Evolutionary conservation across 257 asterid genomes (phyloP), one percentile per base, ranked within the genome.

Genomic region (Paraleonurus japonicus): DNA sequence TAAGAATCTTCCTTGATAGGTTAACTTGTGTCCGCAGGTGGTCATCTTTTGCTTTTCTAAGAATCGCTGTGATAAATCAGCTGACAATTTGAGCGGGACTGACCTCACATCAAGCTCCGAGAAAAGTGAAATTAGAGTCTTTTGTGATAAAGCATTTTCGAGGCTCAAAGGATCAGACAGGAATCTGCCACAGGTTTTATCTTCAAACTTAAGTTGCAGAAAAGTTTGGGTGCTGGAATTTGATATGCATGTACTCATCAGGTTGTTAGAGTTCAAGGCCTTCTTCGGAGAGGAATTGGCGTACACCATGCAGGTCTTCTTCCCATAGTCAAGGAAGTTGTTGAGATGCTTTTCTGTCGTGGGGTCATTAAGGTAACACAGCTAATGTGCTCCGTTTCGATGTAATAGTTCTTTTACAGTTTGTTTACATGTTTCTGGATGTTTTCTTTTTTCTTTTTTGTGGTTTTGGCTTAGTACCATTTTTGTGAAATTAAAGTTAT

Each of bases 301-400:
- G 95, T 95, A 59, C 99, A 95, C 82, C 99, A 95, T 85, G 97
- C 99, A 28, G 99, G 99, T 65, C 74, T 95, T 69, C 98, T 95
- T 78, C 99, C 99, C 63, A 95, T 95, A 75, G 97, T 95, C 48
- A 95, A 92, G 85, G 99, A 95, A 92, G 99, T 95, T 58, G 97
- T 95, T 61, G 99, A 95, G 85, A 95, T 95, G 99, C 98, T 95
- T 78, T 95, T 95, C 77, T 95, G 99, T 74, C 98, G 98, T 74
- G 99, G 99, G 67, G 90, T 95, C 55, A 72, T 95, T 73, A 95
- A 95, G 99, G 99, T 94, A 83, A 70, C 64, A 68, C 64, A 22
- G 41, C 68, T 76, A 43, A 53, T 64, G 24, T 65, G 50, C 23
- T 48, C 12, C 27, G 70, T 41, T 62, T 16, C 63, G 45, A 50